Conservation (phyloP, 768 basidiomycete genomes). For the Podaxis mareebaensis region DNA sequence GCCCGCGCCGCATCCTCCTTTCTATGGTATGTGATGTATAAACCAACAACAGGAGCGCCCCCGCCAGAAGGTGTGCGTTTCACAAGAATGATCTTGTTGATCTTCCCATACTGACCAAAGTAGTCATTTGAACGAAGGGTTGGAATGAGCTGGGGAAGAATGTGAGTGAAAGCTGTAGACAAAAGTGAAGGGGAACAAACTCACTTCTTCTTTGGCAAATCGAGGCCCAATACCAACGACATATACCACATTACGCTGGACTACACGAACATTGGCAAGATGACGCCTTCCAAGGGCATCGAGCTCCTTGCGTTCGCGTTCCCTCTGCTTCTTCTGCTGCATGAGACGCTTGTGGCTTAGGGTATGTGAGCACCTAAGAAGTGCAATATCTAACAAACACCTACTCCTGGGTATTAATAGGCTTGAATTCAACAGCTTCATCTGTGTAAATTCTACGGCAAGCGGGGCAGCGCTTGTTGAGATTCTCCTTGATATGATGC, state of each 20-base stretch:
- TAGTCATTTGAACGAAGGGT: conserved; percentile 94
- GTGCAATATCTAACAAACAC: conserved; percentile 34
- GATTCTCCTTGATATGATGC: conserved; percentile 96
- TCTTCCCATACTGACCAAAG: conserved; percentile 98
- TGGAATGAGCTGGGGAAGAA: conserved; percentile 68
- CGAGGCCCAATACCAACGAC: conserved; percentile 93
- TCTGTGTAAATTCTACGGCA: conserved; percentile 93
- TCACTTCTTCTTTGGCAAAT: conserved; percentile 95
- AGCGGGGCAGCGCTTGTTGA: conserved; percentile 95
- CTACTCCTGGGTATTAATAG: conserved; percentile 93
- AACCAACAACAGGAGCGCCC: conserved; percentile 76
- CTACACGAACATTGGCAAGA: conserved; percentile 92
- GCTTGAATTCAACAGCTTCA: conserved; percentile 91
- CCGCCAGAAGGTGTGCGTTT: conserved; percentile 82
- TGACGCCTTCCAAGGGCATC: conserved; percentile 83
- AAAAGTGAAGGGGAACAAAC: conserved; percentile 25
- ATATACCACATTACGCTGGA: conserved; percentile 94
- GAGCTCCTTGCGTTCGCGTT: conserved; percentile 94
- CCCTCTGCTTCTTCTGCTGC: conserved; percentile 92
- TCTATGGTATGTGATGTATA: conserved; percentile 95
- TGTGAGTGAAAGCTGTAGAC: conserved; percentile 12
- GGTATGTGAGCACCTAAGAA: conserved; percentile 17
- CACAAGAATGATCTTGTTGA: conserved; percentile 90
- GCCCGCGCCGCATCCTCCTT: conserved; percentile 94
- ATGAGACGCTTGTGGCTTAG: conserved; percentile 89